phyloP scores from a whole-genome alignment of 1,139 yeast genomes.

The Debaryomyces fabryi region DNA sequence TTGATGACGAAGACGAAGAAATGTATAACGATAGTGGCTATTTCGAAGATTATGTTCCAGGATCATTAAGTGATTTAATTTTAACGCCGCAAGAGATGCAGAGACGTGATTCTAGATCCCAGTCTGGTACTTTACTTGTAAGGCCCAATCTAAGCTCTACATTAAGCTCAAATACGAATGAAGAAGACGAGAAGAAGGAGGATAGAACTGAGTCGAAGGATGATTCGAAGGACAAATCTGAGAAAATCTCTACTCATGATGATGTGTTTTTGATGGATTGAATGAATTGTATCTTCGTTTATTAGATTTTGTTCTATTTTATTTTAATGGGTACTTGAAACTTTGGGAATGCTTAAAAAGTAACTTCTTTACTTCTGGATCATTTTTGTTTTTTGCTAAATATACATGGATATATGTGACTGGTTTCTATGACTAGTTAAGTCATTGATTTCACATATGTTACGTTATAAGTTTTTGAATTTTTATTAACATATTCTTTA shows the following conservation, averaged over 20 bases:
- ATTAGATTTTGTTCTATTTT: background rate
- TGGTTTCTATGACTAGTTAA: background rate
- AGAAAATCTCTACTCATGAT: constrained; percentile 17
- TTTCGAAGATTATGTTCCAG: constrained; percentile 79
- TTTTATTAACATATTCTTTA: constrained; percentile 1
- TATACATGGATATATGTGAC: background rate
- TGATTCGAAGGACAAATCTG: background rate
- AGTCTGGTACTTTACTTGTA: constrained; percentile 46
- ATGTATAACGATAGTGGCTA: constrained; percentile 33
- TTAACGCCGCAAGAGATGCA: constrained; percentile 76
- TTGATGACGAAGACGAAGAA: constrained; percentile 37
- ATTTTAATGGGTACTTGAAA: background rate
- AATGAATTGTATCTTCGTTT: background rate
- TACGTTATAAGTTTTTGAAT: background rate
- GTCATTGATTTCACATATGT: background rate
- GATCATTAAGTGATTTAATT: constrained; percentile 65
- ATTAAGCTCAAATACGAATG: constrained; percentile 5
- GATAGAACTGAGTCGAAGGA: background rate
- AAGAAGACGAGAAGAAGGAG: constrained; percentile 12
- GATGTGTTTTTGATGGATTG: constrained; percentile 44
- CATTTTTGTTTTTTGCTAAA: background rate
- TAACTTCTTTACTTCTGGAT: background rate
- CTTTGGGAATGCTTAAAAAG: background rate
- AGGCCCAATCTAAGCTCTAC: constrained; percentile 31
- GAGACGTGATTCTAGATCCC: constrained; percentile 65